These are phyloP conservation scores for Pseudozyma pruni DNA, from an alignment of 1,284 basidiomycete species.

Conservation along the genomic window DNA sequence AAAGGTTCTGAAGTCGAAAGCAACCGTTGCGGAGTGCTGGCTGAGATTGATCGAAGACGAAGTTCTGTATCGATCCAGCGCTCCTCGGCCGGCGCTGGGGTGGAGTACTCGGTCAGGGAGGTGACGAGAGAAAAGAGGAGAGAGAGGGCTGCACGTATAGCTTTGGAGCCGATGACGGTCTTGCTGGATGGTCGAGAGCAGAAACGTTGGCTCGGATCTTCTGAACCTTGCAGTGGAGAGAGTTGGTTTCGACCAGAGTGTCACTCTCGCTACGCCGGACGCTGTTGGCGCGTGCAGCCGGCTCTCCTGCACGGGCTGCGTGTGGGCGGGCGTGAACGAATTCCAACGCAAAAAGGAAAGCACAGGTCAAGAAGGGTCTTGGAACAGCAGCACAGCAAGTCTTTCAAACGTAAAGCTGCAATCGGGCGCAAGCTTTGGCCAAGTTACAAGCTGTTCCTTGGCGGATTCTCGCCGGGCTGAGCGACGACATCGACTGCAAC, in stretches of 20 bases:
- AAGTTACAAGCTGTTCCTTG: background rate
- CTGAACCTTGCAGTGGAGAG: no score
- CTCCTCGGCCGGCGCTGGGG: background rate
- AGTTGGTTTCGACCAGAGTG: background rate
- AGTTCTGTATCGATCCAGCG: no score
- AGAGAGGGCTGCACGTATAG: background rate
- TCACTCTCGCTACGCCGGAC: constrained; percentile 11
- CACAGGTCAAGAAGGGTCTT: background rate
- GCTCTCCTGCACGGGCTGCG: constrained; percentile 3
- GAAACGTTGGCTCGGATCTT: no score
- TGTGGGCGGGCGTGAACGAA: constrained; percentile 9
- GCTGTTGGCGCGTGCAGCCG: constrained; percentile 12
- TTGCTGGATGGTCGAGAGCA: no score
- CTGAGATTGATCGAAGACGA: no score
- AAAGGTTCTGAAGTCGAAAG: no score
- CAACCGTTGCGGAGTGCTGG: no score
- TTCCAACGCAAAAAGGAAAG: constrained; percentile 1
- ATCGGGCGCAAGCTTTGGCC: background rate
- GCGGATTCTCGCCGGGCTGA: no score
- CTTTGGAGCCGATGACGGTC: no score
- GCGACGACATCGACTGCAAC: no score
- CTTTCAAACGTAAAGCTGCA: no score
- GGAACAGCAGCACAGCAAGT: constrained; percentile 2
- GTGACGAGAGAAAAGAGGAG: background rate
- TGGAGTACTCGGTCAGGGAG: background rate